Base-by-base conservation (phyloP, 2,329 filamentous ascomycete genomes). In the Claviceps maximensis region DNA sequence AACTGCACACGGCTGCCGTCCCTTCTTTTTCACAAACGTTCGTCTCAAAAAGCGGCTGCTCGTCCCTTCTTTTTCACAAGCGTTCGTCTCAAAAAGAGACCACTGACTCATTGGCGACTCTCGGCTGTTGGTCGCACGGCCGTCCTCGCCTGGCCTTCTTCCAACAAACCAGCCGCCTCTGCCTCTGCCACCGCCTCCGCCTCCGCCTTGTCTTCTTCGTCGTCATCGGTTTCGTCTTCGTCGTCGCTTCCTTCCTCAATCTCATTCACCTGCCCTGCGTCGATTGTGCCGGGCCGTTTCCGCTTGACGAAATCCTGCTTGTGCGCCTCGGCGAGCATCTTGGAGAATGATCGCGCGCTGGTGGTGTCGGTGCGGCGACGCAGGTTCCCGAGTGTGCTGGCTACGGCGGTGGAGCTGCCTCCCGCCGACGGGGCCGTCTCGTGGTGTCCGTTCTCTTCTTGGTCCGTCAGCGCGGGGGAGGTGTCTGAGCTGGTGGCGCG, bases 301-400 rank as follows among this genome's bases (percentile, higher is more conserved):
- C 81, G 86, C 71, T 93, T 86, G 69, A 94, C 87, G 65, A 96
- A 97, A 69, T 97, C 91, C 66, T 95, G 86, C 56, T 80, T 85
- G 66, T 97, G 93, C 6, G 91, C 91, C 56, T 84, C 78, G 4
- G 88, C 86, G 59, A 96, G 75, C n/a, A 89, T 82, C 15, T 76
- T 80, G 5, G 74, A 72, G 53, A 82, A 74, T 0, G 69, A 68
- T 19, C 68, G 69, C 53, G 49, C 59, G 56, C 53, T 59, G 7
- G 59, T 51, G 1, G 66, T 61, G 21, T 69, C 66, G 1, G 67
- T 50, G 49, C 67, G 66, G 9, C 68, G 65, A 54, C 67, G 58
- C 55, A 66, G 36, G 12, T 58, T 50, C 50, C 60, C 63, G 2
- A 55, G 36, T 7, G 59, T 49, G 51, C 56, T 58, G 2, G 55